Base-by-base conservation (phyloP, 2,329 filamentous ascomycete species). In the Ophiostoma montium region DNA sequence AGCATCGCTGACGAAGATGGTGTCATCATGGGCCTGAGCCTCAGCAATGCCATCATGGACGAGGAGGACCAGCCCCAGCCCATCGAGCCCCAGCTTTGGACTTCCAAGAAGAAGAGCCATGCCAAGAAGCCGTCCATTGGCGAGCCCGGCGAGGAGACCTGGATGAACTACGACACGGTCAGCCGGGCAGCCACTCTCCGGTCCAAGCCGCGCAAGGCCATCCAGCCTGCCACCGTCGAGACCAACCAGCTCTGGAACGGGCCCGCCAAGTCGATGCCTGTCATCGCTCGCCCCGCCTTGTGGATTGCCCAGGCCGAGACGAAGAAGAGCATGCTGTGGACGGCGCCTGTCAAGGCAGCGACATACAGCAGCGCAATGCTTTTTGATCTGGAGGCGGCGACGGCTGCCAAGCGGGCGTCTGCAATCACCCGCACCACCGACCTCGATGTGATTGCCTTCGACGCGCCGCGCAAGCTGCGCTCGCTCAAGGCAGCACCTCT, bases 71-170 rank as follows among this genome's bases (percentile, higher is more conserved):
- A 47, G 39, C 13, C 15, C 18, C 30, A 18, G n/a, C 30, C 32
- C 8, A 42, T 42, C 2, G 51, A 45, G 12, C 41, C 48, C 1
- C 39, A 44, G 18, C 50, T 54, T 5, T 54, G 53, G 50, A 44
- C 32, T 8, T 32, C 12, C 16, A 12, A 33, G 33, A 39, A 35
- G 23, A 50, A 57, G 38, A 50, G 21, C 9, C 39, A 47, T 12
- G 31, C 31, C 12, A 50, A 57, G 23, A 16, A 21, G 3, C 21
- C 23, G 2, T 42, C 39, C 8, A 18, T 42, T 16, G 39, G 39
- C 35, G 64, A 70, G 54, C 66, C 65, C 15, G 64, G 66, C 50
- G 55, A 58, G 33, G 52, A 56, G 16, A 59, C 56, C n/a, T 69
- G 66, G 67, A 58, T 60, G 35, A 53, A 53, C 35, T 67, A 68